These are phyloP conservation scores for Saccharomyces hybrid DNA, from an alignment of 1,139 yeast species.

Conservation along the genomic window DNA sequence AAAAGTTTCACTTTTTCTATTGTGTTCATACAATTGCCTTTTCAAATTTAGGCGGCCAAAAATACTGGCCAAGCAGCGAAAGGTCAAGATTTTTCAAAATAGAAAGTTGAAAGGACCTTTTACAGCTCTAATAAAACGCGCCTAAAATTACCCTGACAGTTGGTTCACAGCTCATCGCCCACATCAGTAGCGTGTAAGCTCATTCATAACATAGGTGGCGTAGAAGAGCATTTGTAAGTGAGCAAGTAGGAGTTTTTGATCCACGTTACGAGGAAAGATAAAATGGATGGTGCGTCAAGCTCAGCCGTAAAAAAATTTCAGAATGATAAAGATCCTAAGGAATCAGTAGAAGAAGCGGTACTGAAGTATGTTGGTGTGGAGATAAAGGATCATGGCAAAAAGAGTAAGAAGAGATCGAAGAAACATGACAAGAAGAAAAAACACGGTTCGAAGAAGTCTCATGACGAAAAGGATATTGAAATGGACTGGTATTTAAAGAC, in stretches of 20 bases:
- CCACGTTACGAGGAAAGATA: not conserved
- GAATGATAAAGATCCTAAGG: conserved; percentile 14
- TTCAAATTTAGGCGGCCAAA: not conserved
- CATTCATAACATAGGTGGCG: not conserved
- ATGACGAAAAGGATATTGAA: not conserved
- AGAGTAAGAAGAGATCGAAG: not conserved
- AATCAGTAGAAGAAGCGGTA: conserved; percentile 49
- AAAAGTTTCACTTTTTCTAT: not conserved
- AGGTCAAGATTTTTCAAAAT: not conserved
- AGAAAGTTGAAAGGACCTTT: not conserved
- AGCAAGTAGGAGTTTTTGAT: not conserved
- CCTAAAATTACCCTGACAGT: not conserved
- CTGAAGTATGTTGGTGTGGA: conserved; percentile 52
- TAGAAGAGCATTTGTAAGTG: not conserved
- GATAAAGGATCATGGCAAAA: not conserved
- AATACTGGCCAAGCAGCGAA: not conserved
- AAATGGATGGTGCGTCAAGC: not conserved
- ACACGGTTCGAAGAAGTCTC: conserved; percentile 1
- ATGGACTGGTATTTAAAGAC: conserved; percentile 1
- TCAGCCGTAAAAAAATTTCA: not conserved
- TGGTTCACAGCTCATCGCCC: not conserved
- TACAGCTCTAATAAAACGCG: not conserved
- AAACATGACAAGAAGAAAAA: conserved; percentile 1
- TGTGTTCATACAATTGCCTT: not conserved
- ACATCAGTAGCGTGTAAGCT: not conserved